Conservation (phyloP, 257 asterid genomes). For the Solanum bukasovii region DNA sequence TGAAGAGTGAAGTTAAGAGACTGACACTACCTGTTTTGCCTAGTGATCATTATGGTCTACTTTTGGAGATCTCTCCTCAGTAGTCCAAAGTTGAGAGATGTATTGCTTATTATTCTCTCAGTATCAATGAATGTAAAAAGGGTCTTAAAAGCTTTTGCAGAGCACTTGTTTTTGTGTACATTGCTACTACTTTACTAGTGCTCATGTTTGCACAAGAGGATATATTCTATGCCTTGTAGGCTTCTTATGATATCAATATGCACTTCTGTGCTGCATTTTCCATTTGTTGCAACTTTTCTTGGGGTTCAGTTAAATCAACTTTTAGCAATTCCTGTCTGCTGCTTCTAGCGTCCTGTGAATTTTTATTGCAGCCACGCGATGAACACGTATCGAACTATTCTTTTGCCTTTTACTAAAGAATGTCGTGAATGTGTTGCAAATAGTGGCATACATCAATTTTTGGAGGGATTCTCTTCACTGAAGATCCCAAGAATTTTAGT, state of each 20-base stretch:
- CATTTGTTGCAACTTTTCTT: neutral
- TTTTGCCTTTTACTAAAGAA: neutral
- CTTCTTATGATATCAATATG: neutral
- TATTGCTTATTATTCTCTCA: neutral
- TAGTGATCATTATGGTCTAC: conserved; percentile 90
- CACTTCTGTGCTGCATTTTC: neutral
- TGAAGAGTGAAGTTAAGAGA: conserved; percentile 51
- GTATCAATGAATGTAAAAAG: neutral
- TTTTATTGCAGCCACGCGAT: neutral
- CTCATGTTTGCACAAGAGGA: neutral
- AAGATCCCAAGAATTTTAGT: neutral
- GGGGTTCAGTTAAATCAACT: neutral
- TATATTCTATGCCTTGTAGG: neutral
- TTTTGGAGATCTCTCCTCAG: conserved; percentile 43
- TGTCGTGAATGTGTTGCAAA: neutral
- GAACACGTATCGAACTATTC: neutral
- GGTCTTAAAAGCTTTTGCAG: neutral
- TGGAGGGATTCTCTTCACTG: neutral
- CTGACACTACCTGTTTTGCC: conserved; percentile 80
- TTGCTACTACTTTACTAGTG: neutral
- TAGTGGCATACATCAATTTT: neutral
- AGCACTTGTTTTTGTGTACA: neutral
- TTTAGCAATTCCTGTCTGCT: conserved; percentile 6
- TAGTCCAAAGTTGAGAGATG: neutral
- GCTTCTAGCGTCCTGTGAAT: conserved; percentile 37